Base-by-base conservation (phyloP, 345 rosid genomes). In the Cardamine resedifolia region DNA sequence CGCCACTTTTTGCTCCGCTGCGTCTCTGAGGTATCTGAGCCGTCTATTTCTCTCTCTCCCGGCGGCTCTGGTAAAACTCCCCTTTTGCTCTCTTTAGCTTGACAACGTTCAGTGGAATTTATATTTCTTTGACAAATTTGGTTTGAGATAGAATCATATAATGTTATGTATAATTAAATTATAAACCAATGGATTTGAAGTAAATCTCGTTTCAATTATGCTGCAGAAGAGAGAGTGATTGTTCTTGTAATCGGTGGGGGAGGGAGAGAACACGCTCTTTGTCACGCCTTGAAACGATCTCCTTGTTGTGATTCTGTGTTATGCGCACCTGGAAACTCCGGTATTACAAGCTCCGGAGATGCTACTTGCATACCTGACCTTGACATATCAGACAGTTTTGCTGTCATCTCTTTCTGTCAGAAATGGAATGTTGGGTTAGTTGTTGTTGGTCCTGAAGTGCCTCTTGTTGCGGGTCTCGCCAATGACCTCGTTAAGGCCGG, bases 171-270 rank as follows among this genome's bases (percentile, higher is more conserved):
- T 12, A 53, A 43, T 7, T 23, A 10, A 66, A 7, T 39, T 51
- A n/a, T 52, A 16, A 31, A 18, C 18, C 43, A 8, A 10, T 10
- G 12, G 6, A 16, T 47, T 28, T 28, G 4, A 19, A 24, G 63
- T 10, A 51, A 10, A 39, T 36, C 19, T 52, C 5, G 62, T 65
- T 44, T 10, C 41, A n/a, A 11, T 39, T 50, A 57, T n/a, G 10
- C 51, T 79, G 83, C 83, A 81, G 86, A 68, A 49, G 90, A 85
- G 78, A 80, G 85, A 67, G 88, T 84, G 69, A 81, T 71, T 62
- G 97, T 89, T 64, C 83, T 90, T n/a, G 97, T 93, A 56, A 87
- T 94, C 58, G 98, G 98, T 56, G 97, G 96, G 74, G 97, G 98
- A 71, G 98, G 97, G 19, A 86, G 97, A 81, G 98, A 94, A 48